phyloP scores from a whole-genome alignment of 176 grass and related monocot species.

The Sorghum bicolor region DNA sequence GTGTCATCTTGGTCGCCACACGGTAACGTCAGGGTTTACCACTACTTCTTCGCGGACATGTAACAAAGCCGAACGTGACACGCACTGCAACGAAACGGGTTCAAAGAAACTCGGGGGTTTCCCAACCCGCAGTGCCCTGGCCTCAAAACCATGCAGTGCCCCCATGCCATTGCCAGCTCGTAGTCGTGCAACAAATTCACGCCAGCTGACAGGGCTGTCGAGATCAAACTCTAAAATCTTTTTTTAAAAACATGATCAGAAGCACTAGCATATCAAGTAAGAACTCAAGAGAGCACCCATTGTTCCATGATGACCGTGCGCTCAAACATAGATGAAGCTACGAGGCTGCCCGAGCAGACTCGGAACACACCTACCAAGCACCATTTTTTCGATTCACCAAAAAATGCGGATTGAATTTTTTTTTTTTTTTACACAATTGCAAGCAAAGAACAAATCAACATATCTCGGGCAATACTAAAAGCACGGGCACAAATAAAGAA shows the following conservation, averaged over 20 bases:
- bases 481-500: slow-evolving; percentile 27
- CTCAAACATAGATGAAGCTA: not conserved
- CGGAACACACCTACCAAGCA: not conserved
- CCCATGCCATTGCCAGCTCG: too few relatives aligned
- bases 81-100: too few relatives aligned
- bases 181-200: not conserved
- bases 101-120: too few relatives aligned
- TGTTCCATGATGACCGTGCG: not conserved
- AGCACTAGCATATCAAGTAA: not conserved
- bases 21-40: too few relatives aligned
- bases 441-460: slow-evolving; percentile 28
- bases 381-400: not conserved
- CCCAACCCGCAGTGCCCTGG: too few relatives aligned
- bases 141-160: too few relatives aligned
- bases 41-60: too few relatives aligned
- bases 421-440: slow-evolving; percentile 32
- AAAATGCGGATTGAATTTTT: not conserved
- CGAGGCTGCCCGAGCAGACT: not conserved
- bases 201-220: too few relatives aligned
- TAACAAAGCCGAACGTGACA: too few relatives aligned
- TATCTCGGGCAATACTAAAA: slow-evolving; percentile 4
- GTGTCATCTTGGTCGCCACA: too few relatives aligned
- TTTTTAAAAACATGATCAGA: not conserved
- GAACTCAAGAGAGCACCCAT: not conserved
- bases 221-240: not conserved